Base-by-base conservation (phyloP, 2,329 filamentous ascomycete genomes). In the Fusarium pseudonygamai region DNA sequence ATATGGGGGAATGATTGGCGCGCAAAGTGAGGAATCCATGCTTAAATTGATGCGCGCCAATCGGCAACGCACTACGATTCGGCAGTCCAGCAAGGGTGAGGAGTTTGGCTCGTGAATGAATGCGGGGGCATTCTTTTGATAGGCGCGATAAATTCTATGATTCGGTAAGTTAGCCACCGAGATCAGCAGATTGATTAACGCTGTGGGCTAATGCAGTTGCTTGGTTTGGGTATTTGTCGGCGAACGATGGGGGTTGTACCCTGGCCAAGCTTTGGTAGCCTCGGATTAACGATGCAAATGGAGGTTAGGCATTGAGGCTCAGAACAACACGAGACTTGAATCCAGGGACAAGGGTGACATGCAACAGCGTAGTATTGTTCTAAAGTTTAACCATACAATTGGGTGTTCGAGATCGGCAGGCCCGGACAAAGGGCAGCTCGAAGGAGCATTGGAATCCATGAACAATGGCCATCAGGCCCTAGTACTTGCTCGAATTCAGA, bases 1-100 rank as follows among this genome's bases (percentile, higher is more conserved):
- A 72, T 61, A 53, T 37, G 46, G 63, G 59, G 55, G 52, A 26
- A 24, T 73, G 71, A 73, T 74, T 73, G 71, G 71, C 49, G 71
- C 71, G 71, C 26, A 52, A 73, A 56, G 55, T 30, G 18, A 45
- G 26, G 32, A 50, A 24, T 6, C 37, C 36, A 36, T 59, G n/a
- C 13, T 43, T 39, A 32, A 26, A 22, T 30, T 20, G 59, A 73
- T 39, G 71, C 71, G 71, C 71, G 10, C 71, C 71, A 73, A 73
- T 73, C 30, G 69, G 55, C 24, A 55, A 30, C 7, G 20, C 11
- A 4, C 4, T 4, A 28, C 15, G 6, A 1, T 45, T 69, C 56
- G 60, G 69, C 47, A 55, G 69, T 40, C 50, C 26, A 32, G 34
- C 55, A 64, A 64, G 71, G 71, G 55, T 58, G 37, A 56, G 42